phyloP scores from a whole-genome alignment of 1,284 basidiomycete species.

The Trichosporon asahii region DNA sequence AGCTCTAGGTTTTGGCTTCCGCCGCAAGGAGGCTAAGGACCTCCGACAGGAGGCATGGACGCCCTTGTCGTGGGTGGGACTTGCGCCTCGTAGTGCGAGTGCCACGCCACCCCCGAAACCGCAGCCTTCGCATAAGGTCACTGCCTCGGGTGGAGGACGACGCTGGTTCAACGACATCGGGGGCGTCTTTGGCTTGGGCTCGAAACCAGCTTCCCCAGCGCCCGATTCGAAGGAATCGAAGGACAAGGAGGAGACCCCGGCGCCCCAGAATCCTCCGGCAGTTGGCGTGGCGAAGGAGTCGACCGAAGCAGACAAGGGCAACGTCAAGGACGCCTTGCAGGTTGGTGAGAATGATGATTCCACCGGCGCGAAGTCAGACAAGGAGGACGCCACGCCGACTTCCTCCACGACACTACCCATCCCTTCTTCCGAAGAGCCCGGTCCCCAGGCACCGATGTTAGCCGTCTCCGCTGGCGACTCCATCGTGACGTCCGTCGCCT shows the following conservation, averaged over 20 bases:
- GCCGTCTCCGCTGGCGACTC: neutral
- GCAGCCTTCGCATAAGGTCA: neutral
- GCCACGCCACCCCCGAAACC: neutral
- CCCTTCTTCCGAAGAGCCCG: neutral
- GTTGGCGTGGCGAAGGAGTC: too few species aligned
- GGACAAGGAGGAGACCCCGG: neutral
- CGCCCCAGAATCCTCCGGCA: too few species aligned
- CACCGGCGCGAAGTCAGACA: neutral
- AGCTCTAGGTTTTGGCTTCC: slow-evolving; percentile 30
- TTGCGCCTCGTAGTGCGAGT: neutral
- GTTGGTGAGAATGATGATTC: neutral
- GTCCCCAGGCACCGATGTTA: neutral
- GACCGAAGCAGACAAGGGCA: too few species aligned
- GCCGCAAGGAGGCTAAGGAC: slow-evolving; percentile 23
- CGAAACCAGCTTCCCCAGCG: neutral
- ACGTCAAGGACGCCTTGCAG: neutral
- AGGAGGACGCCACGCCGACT: neutral
- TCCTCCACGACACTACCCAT: neutral
- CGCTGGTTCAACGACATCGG: slow-evolving; percentile 1
- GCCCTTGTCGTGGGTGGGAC: slow-evolving; percentile 19
- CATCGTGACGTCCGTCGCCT: neutral
- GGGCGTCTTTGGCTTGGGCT: neutral
- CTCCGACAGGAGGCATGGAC: slow-evolving; percentile 25
- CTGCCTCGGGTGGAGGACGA: neutral
- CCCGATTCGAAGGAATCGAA: neutral